Base-by-base conservation (phyloP, 1,284 basidiomycete genomes). In the Vanrija humicola region DNA sequence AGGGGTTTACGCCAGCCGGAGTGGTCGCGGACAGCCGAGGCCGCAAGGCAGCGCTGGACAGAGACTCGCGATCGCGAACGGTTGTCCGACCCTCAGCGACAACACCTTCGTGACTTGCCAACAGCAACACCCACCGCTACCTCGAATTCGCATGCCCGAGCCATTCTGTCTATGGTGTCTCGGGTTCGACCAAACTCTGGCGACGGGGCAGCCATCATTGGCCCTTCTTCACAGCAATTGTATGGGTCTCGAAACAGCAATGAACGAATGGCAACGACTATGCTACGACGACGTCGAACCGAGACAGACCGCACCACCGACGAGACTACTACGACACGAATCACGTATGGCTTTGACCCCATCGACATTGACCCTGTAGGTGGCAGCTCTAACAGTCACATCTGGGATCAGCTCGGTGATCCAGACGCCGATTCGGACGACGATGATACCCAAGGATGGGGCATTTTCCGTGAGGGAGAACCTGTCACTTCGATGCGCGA, bases 351-450 rank as follows among this genome's bases (percentile, higher is more conserved):
- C 38, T 61, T 52, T 21, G 59, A 57, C 26, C 55, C 55, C 6
- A 42, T 43, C 6, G 59, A 61, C 59, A 57, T 61, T 23, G 46
- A 48, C 10, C 50, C 54, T 9, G 55, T 55, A 0, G 55, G 55
- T 5, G 21, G 21, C 3, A 54, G 55, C 15, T 28, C 40, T 23
- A 50, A 58, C 48, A 55, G 58, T 19, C 59, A 58, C 40, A 58
- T 58, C 50, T 58, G 59, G 56, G 89, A 91, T 68, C 87, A 88
- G 15, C 76, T 91, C 52, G 88, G 90, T 15, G 88, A 89, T 63
- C 86, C 85, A 12, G 89, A 91, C 86, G 89, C 89, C 65, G 84
- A 58, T 47, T 54, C 51, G 14, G 60, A 58, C 26, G 50, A 57
- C 6, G 63, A 56, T 16, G 62, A 56, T 34, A 10, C 26, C n/a